Evolutionary conservation across 306 rosid genomes (phyloP), one percentile per base, ranked within the genome.

Genomic region (Lathyrus sativus): DNA sequence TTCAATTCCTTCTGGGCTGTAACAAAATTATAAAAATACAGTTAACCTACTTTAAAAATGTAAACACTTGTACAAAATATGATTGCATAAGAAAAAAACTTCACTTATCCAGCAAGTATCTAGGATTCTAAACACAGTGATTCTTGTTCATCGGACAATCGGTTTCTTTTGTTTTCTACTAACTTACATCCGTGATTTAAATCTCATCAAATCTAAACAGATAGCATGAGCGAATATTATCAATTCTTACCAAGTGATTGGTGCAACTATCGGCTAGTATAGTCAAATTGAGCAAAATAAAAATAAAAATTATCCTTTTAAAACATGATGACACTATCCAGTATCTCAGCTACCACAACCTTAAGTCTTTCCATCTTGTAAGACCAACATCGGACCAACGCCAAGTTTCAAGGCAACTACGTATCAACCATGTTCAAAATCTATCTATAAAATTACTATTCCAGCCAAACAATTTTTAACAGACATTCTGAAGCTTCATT

Each of bases 1-100:
- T 84, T 95, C 99, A 19, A 95, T 88, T 64, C 99, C 99, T 77
- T 95, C 97, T 45, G 99, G 99, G 67, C 99, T 95, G 97, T 64
- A 83, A 77, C 73, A 70, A 79, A 77, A 67, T 55, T 24, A 71
- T 15, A 62, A 62, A 46, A 55, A 72, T 22, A 69, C 12, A 24
- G 46, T 3, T 39, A 71, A 50, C 42, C 53, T n/a, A 26, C 68
- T 46, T 70, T 60, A 51, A 70, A 41, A 37, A 46, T 76, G 67
- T 62, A 45, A 63, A 55, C 29, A 62, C 38, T 33, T 6, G 38
- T 18, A 17, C 65, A 4, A 14, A 71, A 24, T 26, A 45, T 13
- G 51, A 44, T 26, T 13, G 14, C 11, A 15, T 19, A 68, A 8
- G 0, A 35, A 67, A 72, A 54, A 61, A 31, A 58, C 11, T 28